Base-by-base conservation (phyloP, 1,139 yeast genomes). In the Hansenula anomala region DNA sequence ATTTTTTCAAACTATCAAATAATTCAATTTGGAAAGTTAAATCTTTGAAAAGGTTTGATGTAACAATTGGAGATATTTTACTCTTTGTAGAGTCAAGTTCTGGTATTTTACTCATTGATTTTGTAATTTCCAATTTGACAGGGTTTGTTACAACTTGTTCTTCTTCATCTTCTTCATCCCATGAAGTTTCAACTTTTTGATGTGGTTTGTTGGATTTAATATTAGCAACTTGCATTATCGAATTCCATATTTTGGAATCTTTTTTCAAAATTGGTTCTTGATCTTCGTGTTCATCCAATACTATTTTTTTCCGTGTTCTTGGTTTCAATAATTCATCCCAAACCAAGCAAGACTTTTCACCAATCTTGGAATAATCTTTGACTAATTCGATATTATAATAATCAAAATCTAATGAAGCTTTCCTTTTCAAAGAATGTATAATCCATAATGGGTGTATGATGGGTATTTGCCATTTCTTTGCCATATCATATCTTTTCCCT, bases 381-480 rank as follows among this genome's bases (percentile, higher is more conserved):
- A 62, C 46, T 19, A 60, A 49, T 10, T 60, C 61, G 24, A 73
- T 49, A 36, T 69, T 61, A 49, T 71, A 71, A 49, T 74, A 78
- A 39, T 70, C 69, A 36, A 65, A 67, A 23, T 72, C 73, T 36
- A 87, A 57, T 3, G 77, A 66, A 0, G 87, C 88, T 4, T 74
- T 76, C 44, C 95, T 64, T 33, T 67, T 63, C 4, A 77, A 56
- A 34, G 86, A 76, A 55, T 86, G 87, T 17, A 71, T 52, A 4
- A 89, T 59, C 94, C 95, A 89, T 37, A 75, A 61, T 0, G 94
- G 92, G 55, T 84, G 89, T 4, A 87, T 75, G 1, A 80, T 72
- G 1, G 86, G 83, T 4, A 80, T 73, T 6, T 67, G 67, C 90
- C 92, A 82, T 52, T 78, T 79, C 8, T 67, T 42, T 1, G 92